Conservation (phyloP, 495 filamentous ascomycete species). For the Tuber magnatum region DNA sequence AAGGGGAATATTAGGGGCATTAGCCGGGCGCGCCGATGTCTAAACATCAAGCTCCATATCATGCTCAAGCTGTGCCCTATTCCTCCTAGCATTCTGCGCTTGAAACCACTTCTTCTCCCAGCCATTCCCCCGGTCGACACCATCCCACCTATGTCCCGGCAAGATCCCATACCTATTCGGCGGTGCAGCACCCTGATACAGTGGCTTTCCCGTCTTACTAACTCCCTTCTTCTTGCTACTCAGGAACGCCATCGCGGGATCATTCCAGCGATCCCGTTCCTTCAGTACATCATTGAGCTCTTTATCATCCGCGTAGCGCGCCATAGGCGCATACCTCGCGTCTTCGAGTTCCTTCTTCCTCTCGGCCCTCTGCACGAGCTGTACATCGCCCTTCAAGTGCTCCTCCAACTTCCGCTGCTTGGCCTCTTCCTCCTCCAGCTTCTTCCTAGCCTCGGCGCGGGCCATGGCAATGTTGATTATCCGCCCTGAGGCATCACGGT, state of each 20-base stretch:
- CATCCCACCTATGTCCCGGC: constrained; percentile 93
- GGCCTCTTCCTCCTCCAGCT: constrained; percentile 61
- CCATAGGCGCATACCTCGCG: constrained; percentile 70
- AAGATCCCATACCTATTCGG: constrained; percentile 93
- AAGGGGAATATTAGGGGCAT: constrained; percentile 3
- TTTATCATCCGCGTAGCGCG: constrained; percentile 70
- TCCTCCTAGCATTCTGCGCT: constrained; percentile 66
- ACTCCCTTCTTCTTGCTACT: constrained; percentile 47
- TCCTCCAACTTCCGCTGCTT: constrained; percentile 57
- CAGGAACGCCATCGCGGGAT: constrained; percentile 81
- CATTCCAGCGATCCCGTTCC: constrained; percentile 73
- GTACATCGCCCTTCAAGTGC: constrained; percentile 74
- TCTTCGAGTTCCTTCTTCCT: constrained; percentile 56
- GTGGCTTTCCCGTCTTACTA: constrained; percentile 57
- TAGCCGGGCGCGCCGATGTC: constrained; percentile 7
- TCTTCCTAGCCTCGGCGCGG: constrained; percentile 70
- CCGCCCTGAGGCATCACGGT: constrained; percentile 85
- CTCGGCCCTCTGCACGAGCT: constrained; percentile 54
- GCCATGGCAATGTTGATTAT: constrained; percentile 87
- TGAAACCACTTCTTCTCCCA: constrained; percentile 94
- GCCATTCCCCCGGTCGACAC: constrained; percentile 87
- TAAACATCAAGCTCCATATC: constrained; percentile 92
- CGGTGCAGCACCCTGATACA: constrained; percentile 69
- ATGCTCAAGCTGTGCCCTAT: constrained; percentile 74
- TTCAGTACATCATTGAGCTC: constrained; percentile 76